Evolutionary conservation across 1,284 basidiomycete genomes (phyloP), one percentile per base, ranked within the genome.

Genomic region (Cutaneotrichosporon curvatum): DNA sequence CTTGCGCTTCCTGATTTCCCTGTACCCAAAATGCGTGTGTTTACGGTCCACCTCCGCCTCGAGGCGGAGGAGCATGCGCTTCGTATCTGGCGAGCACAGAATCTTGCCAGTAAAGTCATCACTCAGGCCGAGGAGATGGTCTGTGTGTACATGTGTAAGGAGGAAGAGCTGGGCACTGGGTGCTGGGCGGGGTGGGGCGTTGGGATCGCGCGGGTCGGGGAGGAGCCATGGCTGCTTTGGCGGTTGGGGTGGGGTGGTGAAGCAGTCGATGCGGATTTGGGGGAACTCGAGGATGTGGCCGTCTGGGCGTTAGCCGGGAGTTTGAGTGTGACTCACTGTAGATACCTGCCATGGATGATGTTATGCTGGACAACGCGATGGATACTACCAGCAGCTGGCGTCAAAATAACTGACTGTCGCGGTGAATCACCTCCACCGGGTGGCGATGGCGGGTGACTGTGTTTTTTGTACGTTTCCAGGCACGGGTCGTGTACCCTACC

Each of bases 141-240:
- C 88, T 0, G 87, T 77, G 68, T 92, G 88, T 0, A 86, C 84
- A 62, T 91, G 87, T 0, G 83, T 81, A 45, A 92, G 77, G 8
- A 91, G 78, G 65, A 85, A 80, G 6, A 89, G 74, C 5, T 76
- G 75, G 0, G 84, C 81, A 9, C 73, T 60, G 21, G 73, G 73
- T 38, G 68, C 64, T 0, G 55, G 52, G 16, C 21, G 45, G 22
- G 8, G 12, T 19, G 54, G 43, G 14, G 25, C 5, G 30, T 14
- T 18, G 37, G 56, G 41, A 21, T 45, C 23, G 19, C 38, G 12
- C 11, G 48, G 48, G 12, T 19, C 8, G 10, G 58, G 56, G 23
- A 59, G 40, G 31, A 50, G 45, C 47, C 53, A 56, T n/a, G 44
- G 48, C 21, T 37, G 36, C 39, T 41, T 51, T 3, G 11, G 44